Base-by-base conservation (phyloP, 73 alveolate genomes). In the Paramecium pentaurelia region DNA sequence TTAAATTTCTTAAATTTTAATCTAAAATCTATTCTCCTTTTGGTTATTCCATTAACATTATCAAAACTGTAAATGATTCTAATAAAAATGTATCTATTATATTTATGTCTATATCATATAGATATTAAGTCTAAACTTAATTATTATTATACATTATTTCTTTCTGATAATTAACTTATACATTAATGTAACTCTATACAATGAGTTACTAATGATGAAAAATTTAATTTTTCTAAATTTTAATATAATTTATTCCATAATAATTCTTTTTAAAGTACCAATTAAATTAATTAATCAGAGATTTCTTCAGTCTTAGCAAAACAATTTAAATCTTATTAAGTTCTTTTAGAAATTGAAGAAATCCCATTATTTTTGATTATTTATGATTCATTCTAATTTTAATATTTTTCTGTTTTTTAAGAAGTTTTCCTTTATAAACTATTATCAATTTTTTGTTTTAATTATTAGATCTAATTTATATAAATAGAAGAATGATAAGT, bases 51-150 rank as follows among this genome's bases (percentile, higher is more conserved):
- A 80, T 80, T 27, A 64, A 16, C 14, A 80, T 22, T 12, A 80
- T 49, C 38, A 80, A 80, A 45, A 80, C 30, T 8, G 91, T 45
- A 42, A 12, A 45, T 1, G 91, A 42, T 80, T 80, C 91, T 20
- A 80, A 47, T 45, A 80, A 49, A 42, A 80, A 12, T 25, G 91
- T 45, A 22, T 80, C 91, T 28, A 36, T 80, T 25, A 80, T 42
- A 25, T 80, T 34, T 20, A 42, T 28, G 18, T 80, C 73, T 4
- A 80, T 45, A 32, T 49, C 34, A 45, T 80, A 80, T 27, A 80
- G n/a, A 80, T 45, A 80, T 80, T 80, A 58, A 80, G 77, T 80
- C 91, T 80, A 80, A 20, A 25, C 11, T 45, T 14, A 42, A 45
- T 8, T 45, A 44, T 32, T 9, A 12, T 8, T 5, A 16, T 80